These are phyloP conservation scores for Neopestalotiopsis rosae DNA, from an alignment of 2,329 filamentous ascomycete species.

Conservation along the genomic window DNA sequence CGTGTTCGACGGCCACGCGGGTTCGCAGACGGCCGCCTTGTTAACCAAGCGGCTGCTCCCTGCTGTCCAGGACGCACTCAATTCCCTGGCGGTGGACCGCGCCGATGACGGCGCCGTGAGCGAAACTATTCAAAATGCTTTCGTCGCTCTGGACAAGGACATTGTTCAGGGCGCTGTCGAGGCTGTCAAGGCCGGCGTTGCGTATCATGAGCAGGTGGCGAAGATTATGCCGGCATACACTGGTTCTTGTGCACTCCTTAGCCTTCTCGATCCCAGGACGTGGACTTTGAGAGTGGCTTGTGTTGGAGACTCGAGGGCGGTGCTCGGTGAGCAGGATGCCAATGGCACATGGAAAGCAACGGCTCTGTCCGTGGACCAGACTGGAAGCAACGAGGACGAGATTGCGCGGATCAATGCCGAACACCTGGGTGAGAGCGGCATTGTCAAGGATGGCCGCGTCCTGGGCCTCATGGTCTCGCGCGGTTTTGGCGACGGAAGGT, in stretches of 20 bases:
- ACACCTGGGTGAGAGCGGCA: slow-evolving; percentile 66
- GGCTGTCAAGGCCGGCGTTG: slow-evolving; percentile 33
- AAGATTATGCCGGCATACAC: slow-evolving; percentile 35
- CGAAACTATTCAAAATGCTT: slow-evolving; percentile 42
- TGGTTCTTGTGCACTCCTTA: slow-evolving; percentile 45
- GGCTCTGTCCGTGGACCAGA: slow-evolving; percentile 69
- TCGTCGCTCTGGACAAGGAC: slow-evolving; percentile 41
- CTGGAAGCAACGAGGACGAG: slow-evolving; percentile 66
- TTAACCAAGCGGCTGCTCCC: slow-evolving; percentile 36
- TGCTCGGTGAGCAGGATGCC: slow-evolving; percentile 57
- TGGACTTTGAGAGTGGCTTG: slow-evolving; percentile 66
- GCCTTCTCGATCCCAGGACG: slow-evolving; percentile 62
- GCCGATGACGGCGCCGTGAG: slow-evolving; percentile 20
- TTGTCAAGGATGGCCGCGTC: slow-evolving; percentile 64
- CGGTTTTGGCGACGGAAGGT: slow-evolving; percentile 71
- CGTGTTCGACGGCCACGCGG: slow-evolving; percentile 42
- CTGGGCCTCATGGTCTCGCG: slow-evolving; percentile 67
- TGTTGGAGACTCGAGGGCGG: slow-evolving; percentile 70
- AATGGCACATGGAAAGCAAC: slow-evolving; percentile 55
- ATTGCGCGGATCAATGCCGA: slow-evolving; percentile 56
- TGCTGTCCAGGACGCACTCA: slow-evolving; percentile 33
- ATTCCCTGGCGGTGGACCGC: neutral
- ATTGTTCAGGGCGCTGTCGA: slow-evolving; percentile 32
- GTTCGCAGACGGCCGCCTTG: slow-evolving; percentile 39
- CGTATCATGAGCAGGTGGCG: slow-evolving; percentile 34